A percentile compares a stretch with the other conserved stretches of the same genome.
Conservation (phyloP, 2,329 filamentous ascomycete species). For the Colletotrichum cordylinicola region DNA sequence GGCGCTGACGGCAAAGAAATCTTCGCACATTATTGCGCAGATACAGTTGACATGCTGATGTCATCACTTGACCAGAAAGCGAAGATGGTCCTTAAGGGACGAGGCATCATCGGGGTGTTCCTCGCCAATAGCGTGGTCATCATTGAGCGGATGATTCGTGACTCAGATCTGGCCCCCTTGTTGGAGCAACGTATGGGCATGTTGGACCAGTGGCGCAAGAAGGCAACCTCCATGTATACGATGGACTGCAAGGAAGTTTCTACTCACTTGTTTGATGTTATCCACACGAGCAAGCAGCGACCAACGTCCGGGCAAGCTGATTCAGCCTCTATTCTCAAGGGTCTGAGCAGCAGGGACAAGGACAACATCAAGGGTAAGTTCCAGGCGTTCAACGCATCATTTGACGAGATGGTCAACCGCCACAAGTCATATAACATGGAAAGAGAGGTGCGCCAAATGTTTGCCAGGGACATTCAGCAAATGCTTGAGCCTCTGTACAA, state of each 20-base stretch:
- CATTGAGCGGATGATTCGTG: constrained; percentile 82
- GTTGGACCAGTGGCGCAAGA: constrained; percentile 87
- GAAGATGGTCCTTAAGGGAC: constrained; percentile 74
- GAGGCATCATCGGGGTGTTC: constrained; percentile 84
- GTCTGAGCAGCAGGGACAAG: constrained; percentile 86
- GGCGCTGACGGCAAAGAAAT: constrained; percentile 87
- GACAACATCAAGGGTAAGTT: constrained; percentile 98
- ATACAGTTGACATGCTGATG: constrained; percentile 85
- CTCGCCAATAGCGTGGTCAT: constrained; percentile 87
- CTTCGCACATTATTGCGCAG: constrained; percentile 87
- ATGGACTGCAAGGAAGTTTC: constrained; percentile 90
- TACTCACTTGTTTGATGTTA: constrained; percentile 84
- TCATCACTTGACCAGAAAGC: constrained; percentile 77
- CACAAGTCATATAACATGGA: constrained; percentile 92
- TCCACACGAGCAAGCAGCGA: constrained; percentile 83
- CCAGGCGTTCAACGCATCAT: constrained; percentile 84
- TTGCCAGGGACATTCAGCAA: constrained; percentile 84
- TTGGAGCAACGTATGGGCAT: constrained; percentile 70
- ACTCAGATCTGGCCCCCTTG: constrained; percentile 78
- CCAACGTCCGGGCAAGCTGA: constrained; percentile 80
- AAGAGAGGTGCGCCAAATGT: constrained; percentile 80
- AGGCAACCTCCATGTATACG: constrained; percentile 80
- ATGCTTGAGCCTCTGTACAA: constrained; percentile 95
- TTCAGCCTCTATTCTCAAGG: constrained; percentile 83
- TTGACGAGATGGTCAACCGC: constrained; percentile 84